phyloP scores from a whole-genome alignment of 768 basidiomycete species.

The Lactarius vividus region DNA sequence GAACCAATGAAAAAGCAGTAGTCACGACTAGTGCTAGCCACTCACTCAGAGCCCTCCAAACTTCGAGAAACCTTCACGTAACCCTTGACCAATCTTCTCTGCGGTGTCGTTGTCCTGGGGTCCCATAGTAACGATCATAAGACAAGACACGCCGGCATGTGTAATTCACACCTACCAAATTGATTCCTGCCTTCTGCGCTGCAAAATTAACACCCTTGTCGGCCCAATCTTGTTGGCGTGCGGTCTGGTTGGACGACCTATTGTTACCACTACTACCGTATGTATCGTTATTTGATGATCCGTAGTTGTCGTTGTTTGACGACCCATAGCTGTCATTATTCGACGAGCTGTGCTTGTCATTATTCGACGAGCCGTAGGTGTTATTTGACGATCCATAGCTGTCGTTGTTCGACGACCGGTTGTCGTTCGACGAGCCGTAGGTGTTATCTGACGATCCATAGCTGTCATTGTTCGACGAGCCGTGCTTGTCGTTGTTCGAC shows the following conservation, averaged over 20 bases:
- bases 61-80: constrained; percentile 29
- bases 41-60: constrained; percentile 17
- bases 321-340: constrained; percentile 21
- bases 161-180: constrained; percentile 39
- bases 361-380: constrained; percentile 31
- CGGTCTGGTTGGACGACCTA: not conserved
- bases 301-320: constrained; percentile 26
- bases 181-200: constrained; percentile 43
- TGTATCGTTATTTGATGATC: constrained; percentile 27
- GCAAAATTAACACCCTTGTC: constrained; percentile 40
- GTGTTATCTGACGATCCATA: constrained; percentile 31
- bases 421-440: constrained; percentile 31
- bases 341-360: constrained; percentile 27
- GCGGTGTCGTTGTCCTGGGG: constrained; percentile 38
- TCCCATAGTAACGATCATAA: not conserved
- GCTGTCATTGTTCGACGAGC: constrained; percentile 20
- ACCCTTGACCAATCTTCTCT: constrained; percentile 38
- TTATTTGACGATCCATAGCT: constrained; percentile 32
- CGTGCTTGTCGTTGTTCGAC: constrained; percentile 25
- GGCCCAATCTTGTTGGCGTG: constrained; percentile 33
- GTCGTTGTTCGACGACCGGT: constrained; percentile 2
- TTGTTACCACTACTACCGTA: constrained; percentile 18
- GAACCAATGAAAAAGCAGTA: not conserved
- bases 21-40: not conserved
- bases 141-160: not conserved